Percentiles rank a stretch among this genome's conserved stretches.
These are phyloP conservation scores for Cercospora sesami DNA, from an alignment of 2,329 filamentous ascomycete genomes.

Conservation along the genomic window DNA sequence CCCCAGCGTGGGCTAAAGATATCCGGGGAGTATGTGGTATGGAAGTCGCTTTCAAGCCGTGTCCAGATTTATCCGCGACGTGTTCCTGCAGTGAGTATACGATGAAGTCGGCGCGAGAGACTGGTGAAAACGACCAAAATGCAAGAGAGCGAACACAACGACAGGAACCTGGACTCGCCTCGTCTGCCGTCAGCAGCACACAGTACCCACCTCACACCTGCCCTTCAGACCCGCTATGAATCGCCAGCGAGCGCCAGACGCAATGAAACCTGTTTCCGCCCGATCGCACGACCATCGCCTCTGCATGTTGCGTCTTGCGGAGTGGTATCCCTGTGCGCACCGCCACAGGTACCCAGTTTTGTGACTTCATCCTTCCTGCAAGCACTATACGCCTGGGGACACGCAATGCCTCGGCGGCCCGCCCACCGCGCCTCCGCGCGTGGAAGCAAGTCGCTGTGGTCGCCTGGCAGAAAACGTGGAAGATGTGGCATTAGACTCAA, in stretches of 20 bases:
- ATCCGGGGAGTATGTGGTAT: neutral
- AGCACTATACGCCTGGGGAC: constrained; percentile 8
- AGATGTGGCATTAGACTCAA: constrained; percentile 24
- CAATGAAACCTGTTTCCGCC: constrained; percentile 27
- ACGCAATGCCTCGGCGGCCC: constrained; percentile 9
- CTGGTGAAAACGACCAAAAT: neutral
- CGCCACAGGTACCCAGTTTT: constrained; percentile 17
- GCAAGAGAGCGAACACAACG: constrained; percentile 5
- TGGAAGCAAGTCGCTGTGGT: neutral
- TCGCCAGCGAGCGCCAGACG: constrained; percentile 14
- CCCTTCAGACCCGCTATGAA: constrained; percentile 7
- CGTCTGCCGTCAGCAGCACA: constrained; percentile 7
- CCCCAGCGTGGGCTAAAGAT: constrained; percentile 13
- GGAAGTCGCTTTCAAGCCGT: neutral
- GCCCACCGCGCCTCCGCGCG: neutral
- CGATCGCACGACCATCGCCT: constrained; percentile 19
- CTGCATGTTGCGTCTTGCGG: neutral
- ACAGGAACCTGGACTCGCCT: constrained; percentile 11
- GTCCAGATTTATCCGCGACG: neutral
- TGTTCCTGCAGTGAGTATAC: neutral
- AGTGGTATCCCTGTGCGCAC: constrained; percentile 11
- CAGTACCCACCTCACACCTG: constrained; percentile 11
- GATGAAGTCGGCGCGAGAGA: neutral
- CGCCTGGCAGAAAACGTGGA: constrained; percentile 9
- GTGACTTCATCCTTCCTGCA: constrained; percentile 19